These are phyloP conservation scores for Fusarium denticulatum DNA, from an alignment of 2,329 filamentous ascomycete genomes.

Conservation along the genomic window DNA sequence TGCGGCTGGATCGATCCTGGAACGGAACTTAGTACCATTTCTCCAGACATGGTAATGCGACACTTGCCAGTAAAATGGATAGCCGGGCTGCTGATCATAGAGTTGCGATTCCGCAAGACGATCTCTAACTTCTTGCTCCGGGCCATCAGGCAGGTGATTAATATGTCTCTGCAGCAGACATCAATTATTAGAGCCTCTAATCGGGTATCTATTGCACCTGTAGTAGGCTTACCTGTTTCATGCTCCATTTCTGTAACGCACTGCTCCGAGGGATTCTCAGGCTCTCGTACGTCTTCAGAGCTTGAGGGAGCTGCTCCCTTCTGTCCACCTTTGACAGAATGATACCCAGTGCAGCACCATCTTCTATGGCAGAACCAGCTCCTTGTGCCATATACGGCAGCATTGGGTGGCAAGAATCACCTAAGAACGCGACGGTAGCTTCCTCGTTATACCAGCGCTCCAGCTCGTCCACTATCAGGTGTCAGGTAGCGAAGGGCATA, in stretches of 20 bases:
- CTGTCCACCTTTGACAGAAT: background rate
- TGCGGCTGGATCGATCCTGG: background rate
- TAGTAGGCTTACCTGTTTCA: background rate
- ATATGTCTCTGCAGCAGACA: background rate
- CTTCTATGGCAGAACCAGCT: background rate
- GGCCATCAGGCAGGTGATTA: background rate
- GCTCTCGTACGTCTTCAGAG: background rate
- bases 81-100: background rate
- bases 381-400: background rate
- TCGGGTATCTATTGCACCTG: rapidly evolving
- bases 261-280: background rate
- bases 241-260: background rate
- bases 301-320: background rate
- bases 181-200: background rate
- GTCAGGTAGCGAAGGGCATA: background rate
- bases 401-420: background rate
- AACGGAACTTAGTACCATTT: background rate
- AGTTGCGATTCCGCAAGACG: background rate
- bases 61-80: background rate
- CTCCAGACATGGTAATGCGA: rapidly evolving
- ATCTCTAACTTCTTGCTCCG: background rate
- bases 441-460: background rate
- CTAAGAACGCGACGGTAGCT: background rate
- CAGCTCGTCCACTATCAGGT: background rate
- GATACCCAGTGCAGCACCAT: background rate